phyloP scores from a whole-genome alignment of 73 alveolate species.

The Paramecium bursaria region DNA sequence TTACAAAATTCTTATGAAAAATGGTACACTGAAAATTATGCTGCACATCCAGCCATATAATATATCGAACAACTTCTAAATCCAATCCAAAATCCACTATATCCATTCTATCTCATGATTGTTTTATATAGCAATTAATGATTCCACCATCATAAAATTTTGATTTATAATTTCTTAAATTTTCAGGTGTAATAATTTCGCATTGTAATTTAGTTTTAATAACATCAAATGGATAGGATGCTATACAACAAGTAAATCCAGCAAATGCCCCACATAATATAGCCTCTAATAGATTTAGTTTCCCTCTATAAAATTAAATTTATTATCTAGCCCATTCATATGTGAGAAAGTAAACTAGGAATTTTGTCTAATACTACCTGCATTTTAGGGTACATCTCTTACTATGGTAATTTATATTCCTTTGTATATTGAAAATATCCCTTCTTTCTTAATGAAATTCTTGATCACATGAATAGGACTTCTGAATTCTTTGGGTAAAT shows the following conservation, averaged over 20 bases:
- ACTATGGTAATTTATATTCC: slow-evolving; percentile 40
- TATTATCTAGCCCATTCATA: no score
- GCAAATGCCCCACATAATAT: slow-evolving; percentile 12
- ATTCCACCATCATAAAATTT: slow-evolving; percentile 45
- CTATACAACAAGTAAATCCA: slow-evolving; percentile 52
- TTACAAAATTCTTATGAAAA: no score
- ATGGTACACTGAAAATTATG: slow-evolving; percentile 12
- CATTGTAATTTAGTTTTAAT: slow-evolving; percentile 7
- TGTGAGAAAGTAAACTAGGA: no score
- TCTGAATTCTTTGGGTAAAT: slow-evolving; percentile 5
- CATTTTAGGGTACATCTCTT: slow-evolving; percentile 49
- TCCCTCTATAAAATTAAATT: no score
- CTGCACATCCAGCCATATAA: slow-evolving; percentile 55
- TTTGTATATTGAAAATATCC: slow-evolving; percentile 9
- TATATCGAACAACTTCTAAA: slow-evolving; percentile 14
- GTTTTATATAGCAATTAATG: background rate
- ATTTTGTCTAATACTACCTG: no score
- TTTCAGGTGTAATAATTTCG: background rate
- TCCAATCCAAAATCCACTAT: slow-evolving; percentile 21
- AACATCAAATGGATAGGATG: slow-evolving; percentile 56
- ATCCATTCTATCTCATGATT: background rate
- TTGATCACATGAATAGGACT: background rate
- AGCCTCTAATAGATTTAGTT: no score
- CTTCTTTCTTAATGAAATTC: slow-evolving; percentile 17
- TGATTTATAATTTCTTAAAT: background rate